phyloP scores from a whole-genome alignment of 768 basidiomycete genomes.

The Xerocomellus intermedius region DNA sequence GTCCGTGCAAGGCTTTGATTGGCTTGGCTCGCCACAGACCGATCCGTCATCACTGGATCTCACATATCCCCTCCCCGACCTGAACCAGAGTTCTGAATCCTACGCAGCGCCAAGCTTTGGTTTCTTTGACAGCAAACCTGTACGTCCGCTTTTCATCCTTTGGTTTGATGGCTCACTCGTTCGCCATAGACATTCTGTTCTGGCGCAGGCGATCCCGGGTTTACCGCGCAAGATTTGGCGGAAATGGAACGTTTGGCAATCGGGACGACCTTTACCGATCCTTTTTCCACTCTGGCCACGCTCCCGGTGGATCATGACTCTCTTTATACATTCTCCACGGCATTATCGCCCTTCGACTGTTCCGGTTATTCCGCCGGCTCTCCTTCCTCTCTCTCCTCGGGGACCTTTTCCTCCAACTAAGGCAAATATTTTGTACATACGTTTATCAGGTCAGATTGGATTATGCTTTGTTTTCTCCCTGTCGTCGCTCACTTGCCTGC shows the following conservation, averaged over 20 bases:
- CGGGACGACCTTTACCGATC: conserved; percentile 24
- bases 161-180: background rate
- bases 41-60: conserved; percentile 5
- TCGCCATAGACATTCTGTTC: background rate
- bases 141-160: conserved; percentile 2
- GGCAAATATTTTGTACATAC: background rate
- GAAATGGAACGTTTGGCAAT: conserved; percentile 19
- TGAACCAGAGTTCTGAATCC: background rate
- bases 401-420: conserved; percentile 3
- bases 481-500: background rate
- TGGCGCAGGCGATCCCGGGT: background rate
- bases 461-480: background rate
- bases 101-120: background rate
- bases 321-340: background rate
- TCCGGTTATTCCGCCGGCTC: conserved; percentile 10
- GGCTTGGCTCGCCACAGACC: conserved; percentile 12
- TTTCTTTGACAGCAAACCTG: conserved; percentile 16
- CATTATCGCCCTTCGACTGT: conserved; percentile 23
- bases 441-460: background rate
- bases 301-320: background rate
- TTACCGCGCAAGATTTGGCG: conserved; percentile 10
- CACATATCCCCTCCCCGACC: background rate
- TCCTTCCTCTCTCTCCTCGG: conserved; percentile 13
- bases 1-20: conserved; percentile 3
- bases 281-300: conserved; percentile 13